Conservation (phyloP, 371 early-diverging fungal genomes). For the Actinomucor elegans region DNA sequence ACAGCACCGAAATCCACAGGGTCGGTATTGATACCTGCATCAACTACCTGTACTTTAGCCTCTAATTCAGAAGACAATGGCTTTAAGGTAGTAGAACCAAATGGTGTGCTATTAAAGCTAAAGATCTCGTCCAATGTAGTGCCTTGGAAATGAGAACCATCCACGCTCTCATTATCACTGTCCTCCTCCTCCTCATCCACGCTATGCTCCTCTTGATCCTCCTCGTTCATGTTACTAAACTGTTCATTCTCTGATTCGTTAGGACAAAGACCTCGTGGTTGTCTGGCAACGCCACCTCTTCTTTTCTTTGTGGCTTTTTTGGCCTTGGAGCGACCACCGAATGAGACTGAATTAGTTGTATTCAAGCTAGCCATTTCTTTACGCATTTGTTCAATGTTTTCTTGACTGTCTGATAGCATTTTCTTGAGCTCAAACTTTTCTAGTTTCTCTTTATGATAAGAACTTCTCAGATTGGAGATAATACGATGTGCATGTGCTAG, state of each 20-base stretch:
- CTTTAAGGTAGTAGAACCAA: conserved; percentile 13
- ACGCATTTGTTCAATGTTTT: conserved; percentile 60
- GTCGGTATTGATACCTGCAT: conserved; percentile 27
- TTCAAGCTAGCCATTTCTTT: conserved; percentile 38
- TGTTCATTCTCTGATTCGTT: conserved; percentile 12
- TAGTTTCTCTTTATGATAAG: conserved; percentile 47
- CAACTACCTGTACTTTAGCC: conserved; percentile 12
- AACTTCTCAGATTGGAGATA: conserved; percentile 49
- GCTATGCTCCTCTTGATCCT: neutral
- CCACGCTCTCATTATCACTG: neutral
- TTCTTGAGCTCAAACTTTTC: conserved; percentile 66
- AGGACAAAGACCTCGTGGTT: conserved; percentile 19
- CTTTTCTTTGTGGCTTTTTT: conserved; percentile 10
- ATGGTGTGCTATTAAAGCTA: neutral
- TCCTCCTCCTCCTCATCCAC: neutral
- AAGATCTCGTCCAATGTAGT: conserved; percentile 4
- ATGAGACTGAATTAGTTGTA: conserved; percentile 4
- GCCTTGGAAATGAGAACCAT: neutral
- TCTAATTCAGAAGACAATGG: conserved; percentile 31
- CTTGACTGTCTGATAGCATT: conserved; percentile 63
- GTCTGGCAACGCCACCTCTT: conserved; percentile 20
- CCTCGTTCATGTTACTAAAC: neutral
- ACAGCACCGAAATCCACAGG: neutral
- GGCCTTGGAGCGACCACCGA: conserved; percentile 4
- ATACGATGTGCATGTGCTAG: conserved; percentile 52